Base-by-base conservation (phyloP, 805 yeast genomes). In the Scheffersomyces ergatensis region DNA sequence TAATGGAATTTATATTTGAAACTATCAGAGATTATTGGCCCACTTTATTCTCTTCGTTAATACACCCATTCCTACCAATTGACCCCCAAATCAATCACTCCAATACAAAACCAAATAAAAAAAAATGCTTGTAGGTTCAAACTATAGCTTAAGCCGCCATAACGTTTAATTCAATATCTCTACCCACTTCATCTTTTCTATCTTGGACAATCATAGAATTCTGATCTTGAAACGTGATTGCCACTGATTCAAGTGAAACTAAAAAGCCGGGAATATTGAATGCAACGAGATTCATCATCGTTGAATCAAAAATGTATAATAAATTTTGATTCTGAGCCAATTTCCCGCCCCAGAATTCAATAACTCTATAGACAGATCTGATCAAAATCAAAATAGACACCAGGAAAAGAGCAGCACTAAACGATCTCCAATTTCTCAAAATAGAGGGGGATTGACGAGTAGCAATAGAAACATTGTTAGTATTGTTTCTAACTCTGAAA, bases 321-420 rank as follows among this genome's bases (percentile, higher is more conserved):
- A 47, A 60, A 33, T 44, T 45, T 40, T 62, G 64, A 39, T 58
- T 60, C 4, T 50, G 29, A 5, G 40, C 43, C 15, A 62, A 50
- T 26, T 13, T 35, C 18, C 68, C 67, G 20, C 46, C 44, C 21
- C 30, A 42, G 42, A 48, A 62, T 38, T 63, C 68, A 12, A 59
- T 44, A 4, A 53, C 48, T 44, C 67, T 54, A 24, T 53, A 55
- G n/a, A 63, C 49, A 7, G 63, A 60, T 45, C 68, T 55, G n/a
- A 60, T 40, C 26, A 63, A 37, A 31, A 63, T 55, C 15, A 57
- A 37, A 14, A 49, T 20, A 29, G 54, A 51, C 6, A 25, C 21
- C 40, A 33, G 6, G 16, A 12, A n/a, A 39, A 42, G 36, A 33
- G 13, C 40, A 30, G 46, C 50, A 16, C 17, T 6, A 21, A 4